phyloP scores from a whole-genome alignment of 75 land plant species.

The Chamaecyparis obtusa region DNA sequence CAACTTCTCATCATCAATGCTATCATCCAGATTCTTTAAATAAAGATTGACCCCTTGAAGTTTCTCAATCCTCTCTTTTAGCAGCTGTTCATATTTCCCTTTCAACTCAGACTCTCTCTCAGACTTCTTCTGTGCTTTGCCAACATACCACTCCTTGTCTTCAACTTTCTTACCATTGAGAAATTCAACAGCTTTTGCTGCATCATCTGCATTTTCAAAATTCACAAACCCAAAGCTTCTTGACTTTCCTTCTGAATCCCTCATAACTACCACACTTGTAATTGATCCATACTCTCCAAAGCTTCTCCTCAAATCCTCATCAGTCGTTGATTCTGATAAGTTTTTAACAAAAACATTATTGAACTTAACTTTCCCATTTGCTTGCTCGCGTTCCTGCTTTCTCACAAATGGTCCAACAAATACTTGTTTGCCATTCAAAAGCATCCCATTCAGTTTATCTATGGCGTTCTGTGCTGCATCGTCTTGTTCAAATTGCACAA shows the following conservation, averaged over 20 bases:
- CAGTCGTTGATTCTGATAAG: slow-evolving; percentile 54
- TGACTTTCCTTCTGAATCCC: slow-evolving; percentile 79
- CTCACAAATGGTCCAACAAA: slow-evolving; percentile 87
- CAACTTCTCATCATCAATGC: slow-evolving; percentile 72
- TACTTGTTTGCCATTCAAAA: slow-evolving; percentile 78
- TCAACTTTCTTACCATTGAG: slow-evolving; percentile 76
- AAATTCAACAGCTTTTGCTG: slow-evolving; percentile 71
- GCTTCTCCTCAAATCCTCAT: slow-evolving; percentile 65
- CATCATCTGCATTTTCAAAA: slow-evolving; percentile 89
- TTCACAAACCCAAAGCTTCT: slow-evolving; percentile 93
- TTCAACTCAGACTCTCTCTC: slow-evolving; percentile 82
- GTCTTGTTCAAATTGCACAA: slow-evolving; percentile 84
- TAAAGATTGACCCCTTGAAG: slow-evolving; percentile 77
- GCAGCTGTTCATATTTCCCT: slow-evolving; percentile 56
- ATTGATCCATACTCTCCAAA: slow-evolving; percentile 74
- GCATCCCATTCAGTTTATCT: slow-evolving; percentile 85
- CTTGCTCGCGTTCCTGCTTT: slow-evolving; percentile 74
- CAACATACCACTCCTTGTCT: slow-evolving; percentile 93
- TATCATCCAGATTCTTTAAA: slow-evolving; percentile 82
- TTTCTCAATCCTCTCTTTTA: slow-evolving; percentile 65
- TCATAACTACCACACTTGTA: slow-evolving; percentile 90
- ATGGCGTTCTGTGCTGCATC: slow-evolving; percentile 81
- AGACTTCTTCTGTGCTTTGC: slow-evolving; percentile 84
- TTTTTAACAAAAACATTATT: slow-evolving; percentile 89
- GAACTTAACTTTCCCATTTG: slow-evolving; percentile 46